A percentile compares a stretch with the other conserved stretches of the same genome.
Evolutionary conservation across 768 basidiomycete species (phyloP).

Genomic region (Tulasnella sp.): DNA sequence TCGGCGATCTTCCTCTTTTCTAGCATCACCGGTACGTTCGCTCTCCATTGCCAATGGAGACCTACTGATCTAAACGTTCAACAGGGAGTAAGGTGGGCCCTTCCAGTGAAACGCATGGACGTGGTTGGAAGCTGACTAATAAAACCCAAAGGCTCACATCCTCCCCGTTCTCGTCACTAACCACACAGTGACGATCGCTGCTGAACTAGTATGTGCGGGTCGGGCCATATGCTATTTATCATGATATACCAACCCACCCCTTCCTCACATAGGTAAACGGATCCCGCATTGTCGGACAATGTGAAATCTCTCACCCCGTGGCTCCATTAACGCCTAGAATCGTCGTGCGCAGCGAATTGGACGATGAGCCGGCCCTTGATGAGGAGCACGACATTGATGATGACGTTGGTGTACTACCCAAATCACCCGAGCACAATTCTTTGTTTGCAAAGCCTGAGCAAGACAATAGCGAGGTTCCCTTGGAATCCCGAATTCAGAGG

Average conservation of each 20-base stretch:
- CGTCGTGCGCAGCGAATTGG: not conserved
- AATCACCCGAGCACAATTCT: conserved; percentile 45
- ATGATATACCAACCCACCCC: not conserved
- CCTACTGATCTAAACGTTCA: not conserved
- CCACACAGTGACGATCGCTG: conserved; percentile 92
- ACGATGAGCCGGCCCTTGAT: not conserved
- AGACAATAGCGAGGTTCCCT: conserved; percentile 14
- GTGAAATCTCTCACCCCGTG: conserved; percentile 86
- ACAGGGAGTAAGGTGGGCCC: conserved; percentile 38
- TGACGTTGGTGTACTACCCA: not conserved
- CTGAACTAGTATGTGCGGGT: conserved; percentile 53
- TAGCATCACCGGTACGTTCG: conserved; percentile 63
- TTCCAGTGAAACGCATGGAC: not conserved
- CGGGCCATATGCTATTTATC: not conserved
- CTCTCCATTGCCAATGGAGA: not conserved
- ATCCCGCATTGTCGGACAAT: conserved; percentile 75
- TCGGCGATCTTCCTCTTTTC: conserved; percentile 92
- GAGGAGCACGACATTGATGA: conserved; percentile 16
- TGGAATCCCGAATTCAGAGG: conserved; percentile 50
- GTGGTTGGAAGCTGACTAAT: not conserved
- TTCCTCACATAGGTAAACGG: conserved; percentile 46
- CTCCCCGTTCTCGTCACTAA: conserved; percentile 89
- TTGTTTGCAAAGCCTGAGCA: conserved; percentile 46
- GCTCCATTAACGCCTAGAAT: not conserved
- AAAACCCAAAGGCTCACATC: conserved; percentile 54